These are phyloP conservation scores for Quercus lobata DNA, from an alignment of 331 rosid genomes.

Conservation along the genomic window DNA sequence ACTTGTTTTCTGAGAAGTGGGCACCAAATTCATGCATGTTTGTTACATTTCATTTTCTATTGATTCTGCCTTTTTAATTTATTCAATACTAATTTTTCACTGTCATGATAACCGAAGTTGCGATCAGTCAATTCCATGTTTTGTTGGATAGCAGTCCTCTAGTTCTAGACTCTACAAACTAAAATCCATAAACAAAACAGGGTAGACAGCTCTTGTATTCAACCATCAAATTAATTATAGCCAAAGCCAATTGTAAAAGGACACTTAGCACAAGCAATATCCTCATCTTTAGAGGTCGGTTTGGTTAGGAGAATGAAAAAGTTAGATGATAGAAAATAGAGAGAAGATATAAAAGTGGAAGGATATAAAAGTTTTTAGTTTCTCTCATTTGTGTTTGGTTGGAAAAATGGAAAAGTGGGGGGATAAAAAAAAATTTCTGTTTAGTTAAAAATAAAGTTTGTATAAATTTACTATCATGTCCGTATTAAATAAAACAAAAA, in stretches of 20 bases:
- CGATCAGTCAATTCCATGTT: not conserved
- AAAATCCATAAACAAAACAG: not conserved
- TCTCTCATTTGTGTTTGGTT: too few species aligned
- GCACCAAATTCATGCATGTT: not conserved
- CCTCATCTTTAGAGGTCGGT: too few species aligned
- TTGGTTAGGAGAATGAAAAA: too few species aligned
- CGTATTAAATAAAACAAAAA: too few species aligned
- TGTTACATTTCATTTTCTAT: not conserved
- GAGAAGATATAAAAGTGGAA: too few species aligned
- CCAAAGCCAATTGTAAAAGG: not conserved
- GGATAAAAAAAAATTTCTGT: accelerated
- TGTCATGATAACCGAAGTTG: not conserved
- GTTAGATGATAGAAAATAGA: accelerated
- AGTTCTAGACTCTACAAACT: not conserved
- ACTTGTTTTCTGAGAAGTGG: not conserved
- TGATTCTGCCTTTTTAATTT: not conserved
- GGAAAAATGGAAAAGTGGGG: accelerated
- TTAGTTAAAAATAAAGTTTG: too few species aligned
- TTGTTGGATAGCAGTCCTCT: not conserved
- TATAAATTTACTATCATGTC: too few species aligned
- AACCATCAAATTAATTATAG: too few species aligned
- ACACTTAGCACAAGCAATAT: not conserved
- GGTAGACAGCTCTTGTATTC: not conserved
- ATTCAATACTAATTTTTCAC: too few species aligned
- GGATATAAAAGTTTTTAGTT: too few species aligned